Conservation (phyloP, 257 asterid species). For the Verbena officinalis region DNA sequence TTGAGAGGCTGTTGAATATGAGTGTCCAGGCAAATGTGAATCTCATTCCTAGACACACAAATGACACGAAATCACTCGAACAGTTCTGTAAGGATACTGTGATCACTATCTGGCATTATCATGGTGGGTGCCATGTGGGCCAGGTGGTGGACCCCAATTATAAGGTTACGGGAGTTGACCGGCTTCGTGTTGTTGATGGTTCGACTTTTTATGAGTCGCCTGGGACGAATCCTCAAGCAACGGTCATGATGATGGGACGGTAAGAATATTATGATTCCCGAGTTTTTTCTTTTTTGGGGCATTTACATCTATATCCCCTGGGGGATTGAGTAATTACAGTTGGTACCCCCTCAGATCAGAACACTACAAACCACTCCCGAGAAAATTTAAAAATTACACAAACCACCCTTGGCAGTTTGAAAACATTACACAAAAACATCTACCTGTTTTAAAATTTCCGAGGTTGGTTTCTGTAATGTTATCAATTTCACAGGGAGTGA, state of each 20-base stretch:
- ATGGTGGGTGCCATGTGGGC: conserved; percentile 93
- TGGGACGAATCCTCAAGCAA: conserved; percentile 98
- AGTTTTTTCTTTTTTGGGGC: no score
- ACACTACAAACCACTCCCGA: no score
- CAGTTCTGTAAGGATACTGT: conserved; percentile 96
- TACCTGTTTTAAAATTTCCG: no score
- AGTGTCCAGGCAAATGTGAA: conserved; percentile 83
- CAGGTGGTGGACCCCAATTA: conserved; percentile 64
- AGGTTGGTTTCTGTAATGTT: no score
- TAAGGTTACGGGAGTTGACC: conserved; percentile 63
- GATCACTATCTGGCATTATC: conserved; percentile 98
- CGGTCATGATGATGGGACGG: conserved; percentile 97
- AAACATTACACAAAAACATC: no score
- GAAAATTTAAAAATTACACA: no score
- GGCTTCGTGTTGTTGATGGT: conserved; percentile 88
- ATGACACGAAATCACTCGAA: conserved; percentile 70
- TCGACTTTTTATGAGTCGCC: conserved; percentile 78
- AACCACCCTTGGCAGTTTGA: no score
- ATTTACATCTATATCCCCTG: no score
- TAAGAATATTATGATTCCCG: conserved; percentile 30
- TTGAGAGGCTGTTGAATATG: conserved; percentile 73
- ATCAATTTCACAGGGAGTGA: no score
- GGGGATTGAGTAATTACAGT: no score
- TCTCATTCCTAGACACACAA: conserved; percentile 81
- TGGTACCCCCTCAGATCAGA: no score